Percentiles rank a stretch among this genome's conserved stretches.
Conservation (phyloP, 495 filamentous ascomycete species). For the Cercophora samala region DNA sequence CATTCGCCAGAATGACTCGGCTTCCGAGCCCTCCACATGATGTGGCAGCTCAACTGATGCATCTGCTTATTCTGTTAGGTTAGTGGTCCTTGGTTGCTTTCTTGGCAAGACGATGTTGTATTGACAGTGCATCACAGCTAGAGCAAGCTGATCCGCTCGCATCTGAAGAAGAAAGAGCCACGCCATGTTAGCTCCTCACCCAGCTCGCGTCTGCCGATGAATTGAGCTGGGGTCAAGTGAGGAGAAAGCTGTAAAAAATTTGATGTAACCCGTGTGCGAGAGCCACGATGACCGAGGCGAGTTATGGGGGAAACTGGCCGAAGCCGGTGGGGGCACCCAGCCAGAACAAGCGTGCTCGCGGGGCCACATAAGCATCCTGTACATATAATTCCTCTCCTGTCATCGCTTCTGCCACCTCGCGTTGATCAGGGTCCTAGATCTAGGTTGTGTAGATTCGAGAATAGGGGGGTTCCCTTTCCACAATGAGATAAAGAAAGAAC, state of each 20-base stretch:
- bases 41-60: not conserved
- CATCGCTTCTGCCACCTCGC: not conserved
- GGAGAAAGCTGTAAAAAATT: not conserved
- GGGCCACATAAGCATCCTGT: not conserved
- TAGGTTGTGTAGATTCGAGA: not conserved
- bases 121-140: not conserved
- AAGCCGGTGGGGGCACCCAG: not conserved
- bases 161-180: not conserved
- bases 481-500: not conserved
- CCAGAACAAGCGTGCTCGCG: not conserved
- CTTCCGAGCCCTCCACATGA: not conserved
- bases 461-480: not conserved
- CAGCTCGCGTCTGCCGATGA: not conserved
- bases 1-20: slow-evolving; percentile 46
- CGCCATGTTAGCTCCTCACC: not conserved
- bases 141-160: not conserved
- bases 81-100: not conserved
- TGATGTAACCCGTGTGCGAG: not conserved
- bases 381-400: not conserved
- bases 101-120: not conserved
- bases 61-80: not conserved
- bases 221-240: not conserved
- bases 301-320: slow-evolving; percentile 8
- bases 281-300: not conserved
- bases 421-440: not conserved